Base-by-base conservation (phyloP, 352 stramenopile species). In the Globisporangium yorkense region DNA sequence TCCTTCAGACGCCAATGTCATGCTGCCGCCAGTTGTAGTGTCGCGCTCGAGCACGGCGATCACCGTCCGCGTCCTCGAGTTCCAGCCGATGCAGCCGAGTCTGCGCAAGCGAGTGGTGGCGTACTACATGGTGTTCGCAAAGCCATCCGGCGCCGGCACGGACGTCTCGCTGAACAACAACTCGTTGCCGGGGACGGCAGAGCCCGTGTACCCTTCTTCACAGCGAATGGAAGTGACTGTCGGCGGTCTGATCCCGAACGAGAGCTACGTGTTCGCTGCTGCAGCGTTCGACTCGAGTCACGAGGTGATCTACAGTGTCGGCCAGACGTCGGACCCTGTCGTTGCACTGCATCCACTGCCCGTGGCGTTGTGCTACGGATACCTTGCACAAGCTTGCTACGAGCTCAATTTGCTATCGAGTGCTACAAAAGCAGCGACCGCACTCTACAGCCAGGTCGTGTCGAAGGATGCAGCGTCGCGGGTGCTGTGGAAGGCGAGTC, bases 41-140 rank as follows among this genome's bases (percentile, higher is more conserved):
- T 65, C 63, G 27, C 70, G 86, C 7, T 86, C 71, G 6, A 81
- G 70, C 31, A 84, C 68, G 5, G 63, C 76, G 16, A 70, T 94
- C 21, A 77, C 66, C 1, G 53, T 94, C 21, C 51, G 75, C 51
- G 62, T 89, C 39, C 10, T 79, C 29, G 61, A 61, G 33, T 85
- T 76, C 47, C 59, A 65, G 16, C 57, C 77, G 18, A 71, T 66
- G 0, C 24, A 59, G 0, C 43, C 67, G 18, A 62, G 56, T 6
- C 56, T 69, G 7, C 62, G 65, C 15, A 72, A 74, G 37, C 68
- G 62, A 18, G 44, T 56, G 1, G 68, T 92, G 12, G 57, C 65
- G 10, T 90, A 87, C 46, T 91, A 93, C 51, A 90, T 90, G 74
- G 64, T 92, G 13, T 94, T 88, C 49, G 83, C 74, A 1, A 94